Evolutionary conservation across 1,284 basidiomycete genomes (phyloP).

Genomic region (Ceratobasidium sp.): DNA sequence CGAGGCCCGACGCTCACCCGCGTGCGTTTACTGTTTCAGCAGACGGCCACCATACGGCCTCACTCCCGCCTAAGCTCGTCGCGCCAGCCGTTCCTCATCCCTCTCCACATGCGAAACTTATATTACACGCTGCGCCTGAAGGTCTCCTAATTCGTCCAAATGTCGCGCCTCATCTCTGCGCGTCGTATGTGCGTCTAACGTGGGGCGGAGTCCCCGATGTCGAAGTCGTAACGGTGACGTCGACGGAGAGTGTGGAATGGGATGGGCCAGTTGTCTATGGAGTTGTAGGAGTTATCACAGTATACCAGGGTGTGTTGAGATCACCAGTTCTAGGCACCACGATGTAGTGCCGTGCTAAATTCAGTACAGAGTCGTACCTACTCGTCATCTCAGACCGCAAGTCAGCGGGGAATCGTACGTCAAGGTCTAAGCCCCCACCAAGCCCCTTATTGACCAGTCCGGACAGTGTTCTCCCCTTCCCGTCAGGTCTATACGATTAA

Average conservation of each 20-base stretch:
- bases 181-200: slow-evolving; percentile 63
- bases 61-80: slow-evolving; percentile 68
- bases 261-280: slow-evolving; percentile 72
- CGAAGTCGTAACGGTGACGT: slow-evolving; percentile 56
- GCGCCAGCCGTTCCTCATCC: slow-evolving; percentile 77
- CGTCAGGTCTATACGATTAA: slow-evolving; percentile 73
- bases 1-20: slow-evolving; percentile 15
- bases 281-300: slow-evolving; percentile 72
- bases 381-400: slow-evolving; percentile 70
- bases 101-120: slow-evolving; percentile 72
- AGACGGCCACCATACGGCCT: slow-evolving; percentile 19
- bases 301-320: slow-evolving; percentile 68
- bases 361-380: slow-evolving; percentile 69
- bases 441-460: slow-evolving; percentile 17
- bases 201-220: slow-evolving; percentile 71
- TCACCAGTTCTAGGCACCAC: neutral
- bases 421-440: neutral
- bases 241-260: slow-evolving; percentile 57
- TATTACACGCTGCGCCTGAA: slow-evolving; percentile 64
- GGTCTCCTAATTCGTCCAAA: slow-evolving; percentile 73
- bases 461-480: slow-evolving; percentile 67
- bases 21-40: slow-evolving; percentile 21
- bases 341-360: neutral
- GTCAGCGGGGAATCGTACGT: slow-evolving; percentile 71
- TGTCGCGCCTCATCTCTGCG: slow-evolving; percentile 52